These are phyloP conservation scores for Fusarium nisikadoi DNA, from an alignment of 2,329 filamentous ascomycete genomes.

Conservation along the genomic window DNA sequence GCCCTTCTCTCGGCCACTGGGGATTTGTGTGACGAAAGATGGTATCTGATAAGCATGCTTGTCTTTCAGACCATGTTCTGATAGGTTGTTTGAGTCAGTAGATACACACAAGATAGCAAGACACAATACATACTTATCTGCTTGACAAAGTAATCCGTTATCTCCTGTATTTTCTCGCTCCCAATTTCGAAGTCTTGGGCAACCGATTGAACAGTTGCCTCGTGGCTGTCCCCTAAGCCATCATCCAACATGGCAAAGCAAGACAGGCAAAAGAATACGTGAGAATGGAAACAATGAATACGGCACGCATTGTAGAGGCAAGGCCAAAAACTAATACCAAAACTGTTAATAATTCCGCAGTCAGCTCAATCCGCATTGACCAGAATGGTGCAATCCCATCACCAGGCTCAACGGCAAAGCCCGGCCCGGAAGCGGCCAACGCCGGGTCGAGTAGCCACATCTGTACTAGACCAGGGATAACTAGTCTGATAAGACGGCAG, in stretches of 20 bases:
- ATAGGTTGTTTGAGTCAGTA: neutral
- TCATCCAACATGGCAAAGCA: neutral
- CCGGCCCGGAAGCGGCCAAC: conserved; percentile 11
- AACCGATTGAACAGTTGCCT: neutral
- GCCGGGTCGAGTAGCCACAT: neutral
- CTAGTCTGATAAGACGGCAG: neutral
- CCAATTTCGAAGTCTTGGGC: neutral
- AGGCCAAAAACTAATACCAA: conserved; percentile 12
- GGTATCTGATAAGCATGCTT: conserved; percentile 29
- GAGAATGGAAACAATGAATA: neutral
- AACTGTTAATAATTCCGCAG: conserved; percentile 1
- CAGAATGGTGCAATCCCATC: neutral
- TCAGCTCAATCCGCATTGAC: neutral
- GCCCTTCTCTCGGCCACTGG: conserved; percentile 11
- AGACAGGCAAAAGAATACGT: neutral
- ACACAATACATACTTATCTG: conserved; percentile 5
- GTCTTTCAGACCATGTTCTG: conserved; percentile 15
- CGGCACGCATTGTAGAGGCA: neutral
- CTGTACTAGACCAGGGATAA: neutral
- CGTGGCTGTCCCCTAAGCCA: neutral
- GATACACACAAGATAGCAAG: neutral
- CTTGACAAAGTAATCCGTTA: neutral
- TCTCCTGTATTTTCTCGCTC: neutral
- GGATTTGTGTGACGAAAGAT: conserved; percentile 12
- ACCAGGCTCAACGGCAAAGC: neutral